phyloP scores from a whole-genome alignment of 371 early-diverging fungal species.

The Mucor plumbeus region DNA sequence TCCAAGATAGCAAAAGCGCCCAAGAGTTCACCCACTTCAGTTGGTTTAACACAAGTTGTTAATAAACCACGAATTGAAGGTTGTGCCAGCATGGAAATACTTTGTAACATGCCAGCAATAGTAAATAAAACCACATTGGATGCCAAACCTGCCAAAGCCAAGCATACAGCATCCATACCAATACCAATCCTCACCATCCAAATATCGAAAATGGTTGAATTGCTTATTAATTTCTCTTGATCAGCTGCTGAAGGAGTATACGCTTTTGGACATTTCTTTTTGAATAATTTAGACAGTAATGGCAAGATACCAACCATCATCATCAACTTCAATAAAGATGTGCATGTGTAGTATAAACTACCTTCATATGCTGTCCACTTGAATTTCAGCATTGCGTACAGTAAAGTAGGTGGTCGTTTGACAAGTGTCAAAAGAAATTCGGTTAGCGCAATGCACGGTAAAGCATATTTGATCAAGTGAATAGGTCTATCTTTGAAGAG shows the following conservation, averaged over 20 bases:
- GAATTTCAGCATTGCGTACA: constrained; percentile 54
- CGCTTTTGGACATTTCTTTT: constrained; percentile 14
- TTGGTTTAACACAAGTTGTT: constrained; percentile 49
- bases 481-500: constrained; percentile 23
- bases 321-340: constrained; percentile 25
- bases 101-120: constrained; percentile 34
- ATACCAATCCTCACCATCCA: constrained; percentile 55
- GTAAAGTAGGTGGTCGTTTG: constrained; percentile 37
- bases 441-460: constrained; percentile 34
- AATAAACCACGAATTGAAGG: constrained; percentile 50
- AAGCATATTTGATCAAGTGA: constrained; percentile 29
- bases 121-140: constrained; percentile 29
- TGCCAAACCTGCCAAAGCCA: constrained; percentile 41
- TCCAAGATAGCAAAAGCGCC: constrained; percentile 58
- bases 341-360: constrained; percentile 40
- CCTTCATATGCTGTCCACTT: constrained; percentile 55
- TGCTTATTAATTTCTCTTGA: background rate
- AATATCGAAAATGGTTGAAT: constrained; percentile 38
- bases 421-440: constrained; percentile 35
- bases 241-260: background rate
- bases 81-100: constrained; percentile 36
- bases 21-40: constrained; percentile 54
- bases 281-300: constrained; percentile 30
- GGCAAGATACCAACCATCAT: constrained; percentile 38
- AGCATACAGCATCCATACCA: constrained; percentile 34